Conservation (phyloP, 805 yeast species). For the Ogataea dorogensis region DNA sequence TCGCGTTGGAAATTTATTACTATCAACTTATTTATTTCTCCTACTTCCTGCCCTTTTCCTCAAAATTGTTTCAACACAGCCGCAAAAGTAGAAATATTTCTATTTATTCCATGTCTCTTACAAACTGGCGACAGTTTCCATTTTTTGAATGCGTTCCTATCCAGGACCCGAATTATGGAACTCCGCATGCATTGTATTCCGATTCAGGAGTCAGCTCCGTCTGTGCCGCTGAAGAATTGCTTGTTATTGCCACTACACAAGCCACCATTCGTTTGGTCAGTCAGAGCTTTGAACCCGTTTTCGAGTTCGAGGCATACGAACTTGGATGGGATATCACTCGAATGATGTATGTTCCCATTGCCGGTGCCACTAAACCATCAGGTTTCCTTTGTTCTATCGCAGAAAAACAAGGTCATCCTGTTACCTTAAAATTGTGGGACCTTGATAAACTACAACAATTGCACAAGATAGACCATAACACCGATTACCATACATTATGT, state of each 20-base stretch:
- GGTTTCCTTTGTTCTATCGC: slow-evolving; percentile 68
- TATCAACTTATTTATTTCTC: not conserved
- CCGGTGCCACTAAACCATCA: slow-evolving; percentile 6
- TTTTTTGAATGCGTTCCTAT: slow-evolving; percentile 84
- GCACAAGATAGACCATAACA: slow-evolving; percentile 33
- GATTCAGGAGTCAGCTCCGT: slow-evolving; percentile 71
- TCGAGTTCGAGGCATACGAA: slow-evolving; percentile 63
- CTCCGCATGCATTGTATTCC: slow-evolving; percentile 67
- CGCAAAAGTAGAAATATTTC: slow-evolving; percentile 1
- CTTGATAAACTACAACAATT: slow-evolving; percentile 45
- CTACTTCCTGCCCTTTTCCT: slow-evolving; percentile 8
- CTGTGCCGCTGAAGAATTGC: slow-evolving; percentile 51
- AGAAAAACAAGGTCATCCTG: slow-evolving; percentile 69
- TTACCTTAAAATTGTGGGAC: slow-evolving; percentile 71
- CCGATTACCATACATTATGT: slow-evolving; percentile 57
- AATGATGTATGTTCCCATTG: slow-evolving; percentile 41
- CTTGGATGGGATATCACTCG: slow-evolving; percentile 62
- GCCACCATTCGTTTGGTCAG: slow-evolving; percentile 58
- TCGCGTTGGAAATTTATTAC: not conserved
- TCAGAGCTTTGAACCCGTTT: slow-evolving; percentile 43
- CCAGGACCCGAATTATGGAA: slow-evolving; percentile 71
- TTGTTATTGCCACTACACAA: slow-evolving; percentile 59
- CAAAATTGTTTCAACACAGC: slow-evolving; percentile 16
- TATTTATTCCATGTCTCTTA: slow-evolving; percentile 29
- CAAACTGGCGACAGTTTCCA: slow-evolving; percentile 64